phyloP scores from a whole-genome alignment of 2,329 filamentous ascomycete genomes.

The Talaromyces sp. region DNA sequence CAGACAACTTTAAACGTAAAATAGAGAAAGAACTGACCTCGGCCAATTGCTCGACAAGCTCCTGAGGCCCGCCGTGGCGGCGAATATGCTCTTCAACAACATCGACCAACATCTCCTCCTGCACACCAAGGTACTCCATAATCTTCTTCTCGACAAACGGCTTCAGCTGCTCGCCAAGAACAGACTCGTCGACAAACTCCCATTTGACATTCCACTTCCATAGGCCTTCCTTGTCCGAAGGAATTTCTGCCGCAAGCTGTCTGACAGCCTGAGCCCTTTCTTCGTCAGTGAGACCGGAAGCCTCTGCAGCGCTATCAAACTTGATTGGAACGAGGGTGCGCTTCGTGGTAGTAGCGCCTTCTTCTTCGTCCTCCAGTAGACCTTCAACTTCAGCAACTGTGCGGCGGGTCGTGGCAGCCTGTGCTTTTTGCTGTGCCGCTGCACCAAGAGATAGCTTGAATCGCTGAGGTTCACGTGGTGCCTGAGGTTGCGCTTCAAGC shows the following conservation, averaged over 20 bases:
- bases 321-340: conserved; percentile 78
- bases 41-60: conserved; percentile 78
- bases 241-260: conserved; percentile 84
- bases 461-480: conserved; percentile 60
- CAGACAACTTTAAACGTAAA: conserved; percentile 14
- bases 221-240: conserved; percentile 76
- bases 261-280: conserved; percentile 79
- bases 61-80: conserved; percentile 69
- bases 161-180: conserved; percentile 80
- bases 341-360: conserved; percentile 64
- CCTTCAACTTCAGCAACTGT: conserved; percentile 93
- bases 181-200: conserved; percentile 79
- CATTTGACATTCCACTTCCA: conserved; percentile 94
- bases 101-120: conserved; percentile 93
- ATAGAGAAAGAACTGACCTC: conserved; percentile 58
- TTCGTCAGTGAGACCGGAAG: conserved; percentile 73
- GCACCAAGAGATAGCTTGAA: conserved; percentile 94
- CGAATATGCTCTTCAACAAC: conserved; percentile 84
- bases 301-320: conserved; percentile 67
- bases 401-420: conserved; percentile 60
- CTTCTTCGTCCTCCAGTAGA: conserved; percentile 90
- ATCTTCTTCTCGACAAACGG: conserved; percentile 99
- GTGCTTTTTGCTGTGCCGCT: conserved; percentile 68
- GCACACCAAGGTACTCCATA: conserved; percentile 90
- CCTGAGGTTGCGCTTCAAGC: conserved; percentile 51